Base-by-base conservation (phyloP, 2,329 filamentous ascomycete genomes). In the Hypomyces rosellus region DNA sequence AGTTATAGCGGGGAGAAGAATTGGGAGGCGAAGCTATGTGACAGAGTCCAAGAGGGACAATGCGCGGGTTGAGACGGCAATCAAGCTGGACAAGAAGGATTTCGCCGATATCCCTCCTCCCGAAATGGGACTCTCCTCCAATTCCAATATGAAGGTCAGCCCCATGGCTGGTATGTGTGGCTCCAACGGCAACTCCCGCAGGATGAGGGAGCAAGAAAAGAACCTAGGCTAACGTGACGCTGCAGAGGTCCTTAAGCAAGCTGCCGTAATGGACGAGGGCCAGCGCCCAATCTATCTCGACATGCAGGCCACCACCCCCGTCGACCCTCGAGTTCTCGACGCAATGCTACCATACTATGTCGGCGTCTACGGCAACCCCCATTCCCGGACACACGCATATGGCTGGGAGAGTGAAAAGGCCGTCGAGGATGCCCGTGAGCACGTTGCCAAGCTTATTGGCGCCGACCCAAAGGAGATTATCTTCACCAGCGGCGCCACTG, bases 361-460 rank as follows among this genome's bases (percentile, higher is more conserved):
- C 34, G 90, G 91, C 55, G 81, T 95, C 45, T 99, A 95, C 66
- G 93, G 93, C 59, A 99, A 99, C 70, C 93, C 93, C 37, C 93
- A 99, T 69, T 97, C 92, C 50, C 83, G 92, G 63, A 99, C 93
- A 51, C 93, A 99, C 69, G 91, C 93, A 20, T 99, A 99, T 69
- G 93, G 93, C 46, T 99, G 93, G 93, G 93, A 99, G 74, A 95
- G 88, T 48, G 93, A 99, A 64, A 89, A 91, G 72, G 92, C 88
- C 1, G 86, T 95, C 18, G 93, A 99, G 68, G 80, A 89, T 55
- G 91, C 93, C 40, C 82, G 93, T 61, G 80, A 80, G 60, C 82
- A 97, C 63, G 78, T 97, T 57, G 93, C 93, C 3, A 78, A 78
- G 37, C 79, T 99, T 49, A 93, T 99, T 58, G 92, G 92, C 22